Evolutionary conservation across 1,284 basidiomycete species (phyloP).

Genomic region (Apiotrichum domesticum): DNA sequence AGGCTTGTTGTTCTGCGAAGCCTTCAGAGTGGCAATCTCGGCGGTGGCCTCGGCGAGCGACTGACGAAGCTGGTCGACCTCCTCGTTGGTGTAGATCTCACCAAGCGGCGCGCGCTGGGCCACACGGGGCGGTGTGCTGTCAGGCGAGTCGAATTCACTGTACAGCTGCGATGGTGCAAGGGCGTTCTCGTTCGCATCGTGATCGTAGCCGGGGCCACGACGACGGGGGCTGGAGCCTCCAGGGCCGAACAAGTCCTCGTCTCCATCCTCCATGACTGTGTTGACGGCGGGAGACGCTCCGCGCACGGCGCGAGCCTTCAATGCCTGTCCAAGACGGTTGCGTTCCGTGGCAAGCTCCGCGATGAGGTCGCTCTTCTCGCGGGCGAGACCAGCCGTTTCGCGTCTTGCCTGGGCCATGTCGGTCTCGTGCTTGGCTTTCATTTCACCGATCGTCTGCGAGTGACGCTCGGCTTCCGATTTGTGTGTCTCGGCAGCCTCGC

Average conservation of each 20-base stretch:
- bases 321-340: slow-evolving; percentile 33
- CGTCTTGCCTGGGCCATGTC: slow-evolving; percentile 85
- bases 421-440: slow-evolving; percentile 83
- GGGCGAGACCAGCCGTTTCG: slow-evolving; percentile 74
- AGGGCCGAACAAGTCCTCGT: slow-evolving; percentile 59
- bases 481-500: slow-evolving; percentile 73
- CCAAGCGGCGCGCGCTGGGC: slow-evolving; percentile 37
- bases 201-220: slow-evolving; percentile 51
- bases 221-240: slow-evolving; percentile 56
- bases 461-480: slow-evolving; percentile 80
- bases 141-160: slow-evolving; percentile 56
- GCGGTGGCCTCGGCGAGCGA: slow-evolving; percentile 35
- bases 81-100: slow-evolving; percentile 42
- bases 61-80: slow-evolving; percentile 42
- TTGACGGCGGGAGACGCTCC: slow-evolving; percentile 45
- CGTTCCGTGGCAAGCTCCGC: slow-evolving; percentile 69
- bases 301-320: slow-evolving; percentile 29
- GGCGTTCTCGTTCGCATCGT: slow-evolving; percentile 51
- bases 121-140: slow-evolving; percentile 54
- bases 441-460: slow-evolving; percentile 59
- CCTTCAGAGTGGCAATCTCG: slow-evolving; percentile 38
- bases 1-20: slow-evolving; percentile 11
- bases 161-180: slow-evolving; percentile 49
- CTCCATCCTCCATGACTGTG: slow-evolving; percentile 58
- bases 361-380: slow-evolving; percentile 89